Base-by-base conservation (phyloP, 768 basidiomycete genomes). In the Amanita molliuscula region DNA sequence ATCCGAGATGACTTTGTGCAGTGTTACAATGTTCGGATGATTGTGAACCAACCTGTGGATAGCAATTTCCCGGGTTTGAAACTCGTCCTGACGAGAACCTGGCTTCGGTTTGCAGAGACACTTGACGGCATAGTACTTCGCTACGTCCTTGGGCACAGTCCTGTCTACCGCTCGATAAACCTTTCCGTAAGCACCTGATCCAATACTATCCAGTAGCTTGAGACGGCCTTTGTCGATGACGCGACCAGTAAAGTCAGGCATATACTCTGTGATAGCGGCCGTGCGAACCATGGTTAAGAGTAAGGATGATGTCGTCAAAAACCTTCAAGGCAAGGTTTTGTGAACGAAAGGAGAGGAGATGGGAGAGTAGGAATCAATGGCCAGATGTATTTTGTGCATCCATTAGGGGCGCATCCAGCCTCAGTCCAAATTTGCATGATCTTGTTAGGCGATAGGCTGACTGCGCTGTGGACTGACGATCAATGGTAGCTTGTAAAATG, bases 171-270 rank as follows among this genome's bases (percentile, higher is more conserved):
- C 88, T 47, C 76, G 73, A 66, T 90, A 89, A 56, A 91, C 87
- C 42, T 79, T 76, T 51, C 87, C 85, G 52, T 85, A 88, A 8
- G 84, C 79, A 18, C 90, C 90, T 43, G 78, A 70, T 45, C 86
- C 89, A 50, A 92, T 71, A 47, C 72, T 69, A 52, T 78, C 73
- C 52, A 77, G 61, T 55, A 92, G 72, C 56, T 72, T 70, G 59
- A 84, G 74, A 51, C 75, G 78, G 54, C 78, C 79, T 53, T 73
- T 66, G 64, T 79, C 77, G 58, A 89, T 70, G 47, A 61, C 56
- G 44, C 63, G 60, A 47, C 76, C 77, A 41, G 72, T 65, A 57
- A 81, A 74, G 55, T 79, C 67, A 53, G 76, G 78, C 59, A 76
- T 67, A 31, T 62, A 58, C 34, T 73, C 67, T 26, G 73, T 67